Percentiles rank a stretch among this genome's conserved stretches.
phyloP scores from a whole-genome alignment of 768 basidiomycete species.

The Cystofilobasidium ferigula region DNA sequence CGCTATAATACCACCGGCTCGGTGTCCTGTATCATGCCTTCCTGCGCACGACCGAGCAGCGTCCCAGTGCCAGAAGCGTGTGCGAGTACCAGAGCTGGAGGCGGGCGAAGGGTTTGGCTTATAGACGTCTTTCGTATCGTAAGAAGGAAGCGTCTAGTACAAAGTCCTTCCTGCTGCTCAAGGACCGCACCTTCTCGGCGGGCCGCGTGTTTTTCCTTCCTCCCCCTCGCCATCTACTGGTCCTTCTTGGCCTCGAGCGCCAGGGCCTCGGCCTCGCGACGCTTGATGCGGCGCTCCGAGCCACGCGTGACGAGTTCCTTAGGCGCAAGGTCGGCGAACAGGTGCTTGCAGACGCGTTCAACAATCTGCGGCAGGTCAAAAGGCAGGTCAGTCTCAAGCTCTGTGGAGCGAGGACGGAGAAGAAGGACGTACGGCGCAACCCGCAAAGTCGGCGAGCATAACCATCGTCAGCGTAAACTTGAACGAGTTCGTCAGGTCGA shows the following conservation, averaged over 20 bases:
- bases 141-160: too few species aligned
- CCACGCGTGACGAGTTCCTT: constrained; percentile 74
- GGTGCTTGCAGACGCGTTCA: constrained; percentile 66
- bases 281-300: constrained; percentile 60
- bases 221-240: constrained; percentile 3
- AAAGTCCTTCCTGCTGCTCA: too few species aligned
- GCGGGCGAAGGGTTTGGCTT: too few species aligned
- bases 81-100: too few species aligned
- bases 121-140: too few species aligned
- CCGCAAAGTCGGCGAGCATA: constrained; percentile 80
- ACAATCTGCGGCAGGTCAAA: constrained; percentile 41
- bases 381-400: background rate
- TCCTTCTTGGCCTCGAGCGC: constrained; percentile 21
- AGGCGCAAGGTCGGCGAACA: constrained; percentile 82
- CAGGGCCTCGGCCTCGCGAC: constrained; percentile 44
- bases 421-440: constrained; percentile 52
- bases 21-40: too few species aligned
- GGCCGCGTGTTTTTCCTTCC: too few species aligned
- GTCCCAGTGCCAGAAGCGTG: too few species aligned
- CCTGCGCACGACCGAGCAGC: too few species aligned
- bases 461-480: constrained; percentile 60
- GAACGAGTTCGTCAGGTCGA: constrained; percentile 79
- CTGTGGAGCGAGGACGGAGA: background rate
- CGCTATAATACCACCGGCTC: too few species aligned
- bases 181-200: too few species aligned